These are phyloP conservation scores for Sugiyamaella chiloensis DNA, from an alignment of 805 yeast genomes.

Conservation along the genomic window DNA sequence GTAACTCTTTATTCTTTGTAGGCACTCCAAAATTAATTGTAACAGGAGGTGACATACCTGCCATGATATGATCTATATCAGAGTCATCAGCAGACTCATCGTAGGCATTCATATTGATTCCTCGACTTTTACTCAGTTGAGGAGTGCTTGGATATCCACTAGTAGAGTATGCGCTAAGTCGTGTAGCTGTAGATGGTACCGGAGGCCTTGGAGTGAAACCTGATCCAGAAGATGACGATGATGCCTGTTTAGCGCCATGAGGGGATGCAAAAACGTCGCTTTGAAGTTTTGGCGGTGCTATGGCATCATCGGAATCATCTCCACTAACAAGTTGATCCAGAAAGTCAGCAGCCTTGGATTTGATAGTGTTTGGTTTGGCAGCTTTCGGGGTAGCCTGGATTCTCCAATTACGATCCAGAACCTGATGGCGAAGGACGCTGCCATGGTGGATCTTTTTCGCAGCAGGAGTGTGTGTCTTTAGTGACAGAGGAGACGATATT, in stretches of 20 bases:
- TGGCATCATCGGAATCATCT: constrained; percentile 3
- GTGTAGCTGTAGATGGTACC: background rate
- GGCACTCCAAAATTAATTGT: constrained; percentile 21
- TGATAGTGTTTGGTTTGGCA: background rate
- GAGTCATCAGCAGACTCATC: constrained; percentile 19
- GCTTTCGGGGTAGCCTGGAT: constrained; percentile 34
- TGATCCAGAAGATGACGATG: background rate
- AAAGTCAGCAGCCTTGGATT: background rate
- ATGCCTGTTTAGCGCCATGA: background rate
- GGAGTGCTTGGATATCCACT: constrained; percentile 4
- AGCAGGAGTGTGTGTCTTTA: background rate
- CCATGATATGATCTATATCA: constrained; percentile 19
- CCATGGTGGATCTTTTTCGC: background rate
- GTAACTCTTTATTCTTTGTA: constrained; percentile 9
- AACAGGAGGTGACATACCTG: constrained; percentile 28
- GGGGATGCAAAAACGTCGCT: constrained; percentile 6
- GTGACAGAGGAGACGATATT: background rate
- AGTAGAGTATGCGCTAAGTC: constrained; percentile 2
- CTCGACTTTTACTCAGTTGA: background rate
- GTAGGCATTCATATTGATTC: constrained; percentile 1
- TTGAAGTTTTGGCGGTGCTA: constrained; percentile 15
- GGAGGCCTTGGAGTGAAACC: constrained; percentile 1
- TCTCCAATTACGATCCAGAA: constrained; percentile 35
- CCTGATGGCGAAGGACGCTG: constrained; percentile 30
- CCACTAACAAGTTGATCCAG: background rate